Conservation (phyloP, 73 alveolate genomes). For the Tetrahymena elliotti region DNA sequence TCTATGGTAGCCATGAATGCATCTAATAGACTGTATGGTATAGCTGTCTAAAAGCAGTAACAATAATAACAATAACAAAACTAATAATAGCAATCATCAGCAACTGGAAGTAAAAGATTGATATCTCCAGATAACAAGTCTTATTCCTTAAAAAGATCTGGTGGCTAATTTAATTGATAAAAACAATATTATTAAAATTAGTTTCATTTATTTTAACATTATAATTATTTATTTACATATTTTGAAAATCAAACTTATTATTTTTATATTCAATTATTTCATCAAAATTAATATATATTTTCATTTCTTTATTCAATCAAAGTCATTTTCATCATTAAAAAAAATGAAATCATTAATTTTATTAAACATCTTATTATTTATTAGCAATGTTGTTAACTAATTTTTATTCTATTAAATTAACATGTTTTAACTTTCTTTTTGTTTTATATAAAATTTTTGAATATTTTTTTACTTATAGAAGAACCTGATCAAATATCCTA, state of each 20-base stretch:
- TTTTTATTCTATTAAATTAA: too few species aligned
- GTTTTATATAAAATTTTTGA: too few species aligned
- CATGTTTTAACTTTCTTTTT: too few species aligned
- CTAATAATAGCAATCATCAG: neutral
- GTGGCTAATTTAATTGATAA: neutral
- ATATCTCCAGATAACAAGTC: neutral
- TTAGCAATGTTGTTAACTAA: too few species aligned
- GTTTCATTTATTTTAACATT: neutral
- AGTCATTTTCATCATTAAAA: too few species aligned
- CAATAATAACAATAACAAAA: neutral
- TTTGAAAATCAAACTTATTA: neutral
- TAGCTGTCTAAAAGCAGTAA: neutral
- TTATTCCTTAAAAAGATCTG: neutral
- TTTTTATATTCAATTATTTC: too few species aligned
- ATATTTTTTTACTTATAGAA: too few species aligned
- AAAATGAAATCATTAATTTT: too few species aligned
- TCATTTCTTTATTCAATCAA: too few species aligned
- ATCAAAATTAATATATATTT: too few species aligned
- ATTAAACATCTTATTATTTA: too few species aligned
- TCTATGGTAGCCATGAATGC: neutral
- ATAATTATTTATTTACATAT: neutral
- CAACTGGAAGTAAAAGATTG: neutral
- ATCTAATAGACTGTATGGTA: neutral
- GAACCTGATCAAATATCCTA: too few species aligned
- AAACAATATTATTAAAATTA: neutral